Percentiles rank a stretch among this genome's conserved stretches.
Evolutionary conservation across 345 rosid genomes (phyloP).

Genomic region (Sisymbrium irio): DNA sequence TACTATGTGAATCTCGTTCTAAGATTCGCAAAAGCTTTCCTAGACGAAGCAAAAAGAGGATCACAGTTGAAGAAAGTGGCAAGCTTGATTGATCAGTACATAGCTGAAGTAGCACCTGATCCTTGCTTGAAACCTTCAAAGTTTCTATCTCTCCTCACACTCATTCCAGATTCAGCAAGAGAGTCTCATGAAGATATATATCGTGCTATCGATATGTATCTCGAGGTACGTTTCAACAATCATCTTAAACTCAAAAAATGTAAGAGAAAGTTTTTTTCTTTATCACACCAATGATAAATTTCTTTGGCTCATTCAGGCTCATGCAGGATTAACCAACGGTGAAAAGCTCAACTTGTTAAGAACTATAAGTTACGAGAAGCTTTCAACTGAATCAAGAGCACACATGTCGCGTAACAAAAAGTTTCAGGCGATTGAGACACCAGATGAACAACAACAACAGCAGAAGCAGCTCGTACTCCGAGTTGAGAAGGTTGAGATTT

Average conservation of each 20-base stretch:
- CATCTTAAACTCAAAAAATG: background rate
- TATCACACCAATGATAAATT: background rate
- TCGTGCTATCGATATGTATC: slow-evolving; percentile 70
- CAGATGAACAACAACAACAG: slow-evolving; percentile 27
- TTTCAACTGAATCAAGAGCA: slow-evolving; percentile 53
- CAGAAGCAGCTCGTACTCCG: slow-evolving; percentile 26
- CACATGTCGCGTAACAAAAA: slow-evolving; percentile 58
- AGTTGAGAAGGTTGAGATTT: slow-evolving; percentile 48
- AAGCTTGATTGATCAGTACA: slow-evolving; percentile 68
- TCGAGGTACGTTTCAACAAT: slow-evolving; percentile 53
- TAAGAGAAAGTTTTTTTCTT: background rate
- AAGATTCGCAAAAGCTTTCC: slow-evolving; percentile 62
- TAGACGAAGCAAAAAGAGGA: slow-evolving; percentile 34
- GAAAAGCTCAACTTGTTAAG: slow-evolving; percentile 62
- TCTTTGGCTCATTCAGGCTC: slow-evolving; percentile 46
- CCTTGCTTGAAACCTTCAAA: slow-evolving; percentile 68
- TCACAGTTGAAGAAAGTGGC: slow-evolving; percentile 54
- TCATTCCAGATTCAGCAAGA: slow-evolving; percentile 68
- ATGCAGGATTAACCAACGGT: slow-evolving; percentile 60
- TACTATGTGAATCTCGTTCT: slow-evolving; percentile 78
- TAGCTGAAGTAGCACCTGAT: slow-evolving; percentile 93
- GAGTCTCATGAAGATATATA: slow-evolving; percentile 66
- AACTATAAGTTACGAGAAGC: slow-evolving; percentile 64
- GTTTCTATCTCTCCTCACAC: slow-evolving; percentile 57
- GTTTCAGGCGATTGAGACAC: slow-evolving; percentile 56